A percentile compares a stretch with the other conserved stretches of the same genome.
phyloP scores from a whole-genome alignment of 2,329 filamentous ascomycete species.

The Xylaria sp. region DNA sequence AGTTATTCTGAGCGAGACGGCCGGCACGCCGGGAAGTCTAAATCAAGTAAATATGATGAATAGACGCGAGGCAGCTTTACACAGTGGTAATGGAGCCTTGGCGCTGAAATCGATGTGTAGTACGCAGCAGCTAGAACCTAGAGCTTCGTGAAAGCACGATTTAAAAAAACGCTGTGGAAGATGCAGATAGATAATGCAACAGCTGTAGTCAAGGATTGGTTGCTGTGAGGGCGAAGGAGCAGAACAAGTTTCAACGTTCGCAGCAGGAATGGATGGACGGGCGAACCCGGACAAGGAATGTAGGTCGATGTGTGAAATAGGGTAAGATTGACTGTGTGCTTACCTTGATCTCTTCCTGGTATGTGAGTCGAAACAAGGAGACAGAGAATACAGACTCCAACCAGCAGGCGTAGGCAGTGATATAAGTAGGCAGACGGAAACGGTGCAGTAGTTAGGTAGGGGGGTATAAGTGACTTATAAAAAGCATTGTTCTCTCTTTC shows the following conservation, averaged over 20 bases:
- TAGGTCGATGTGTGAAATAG: not conserved
- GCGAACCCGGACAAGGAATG: not conserved
- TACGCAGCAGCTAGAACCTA: not conserved
- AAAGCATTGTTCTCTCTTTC: not conserved
- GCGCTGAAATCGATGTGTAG: not conserved
- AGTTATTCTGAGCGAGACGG: not conserved
- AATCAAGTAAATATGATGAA: constrained; percentile 11
- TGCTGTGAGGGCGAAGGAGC: not conserved
- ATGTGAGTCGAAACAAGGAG: not conserved
- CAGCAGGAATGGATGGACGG: not conserved
- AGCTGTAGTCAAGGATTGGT: not conserved
- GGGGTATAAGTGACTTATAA: constrained; percentile 9
- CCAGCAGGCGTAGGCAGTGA: not conserved
- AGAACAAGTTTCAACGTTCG: constrained; percentile 9
- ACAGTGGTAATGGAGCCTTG: not conserved
- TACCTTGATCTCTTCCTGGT: no score
- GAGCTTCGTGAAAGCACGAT: not conserved
- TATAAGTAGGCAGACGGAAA: not conserved
- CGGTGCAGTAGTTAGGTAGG: not conserved
- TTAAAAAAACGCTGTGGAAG: not conserved
- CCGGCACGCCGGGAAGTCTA: constrained; percentile 9
- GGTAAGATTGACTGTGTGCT: not conserved
- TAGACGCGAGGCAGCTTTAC: constrained; percentile 18
- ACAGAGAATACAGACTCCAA: not conserved
- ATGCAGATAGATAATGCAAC: not conserved